These are phyloP conservation scores for Volvox carteri DNA, from an alignment of 163 green algal genomes.

Conservation along the genomic window DNA sequence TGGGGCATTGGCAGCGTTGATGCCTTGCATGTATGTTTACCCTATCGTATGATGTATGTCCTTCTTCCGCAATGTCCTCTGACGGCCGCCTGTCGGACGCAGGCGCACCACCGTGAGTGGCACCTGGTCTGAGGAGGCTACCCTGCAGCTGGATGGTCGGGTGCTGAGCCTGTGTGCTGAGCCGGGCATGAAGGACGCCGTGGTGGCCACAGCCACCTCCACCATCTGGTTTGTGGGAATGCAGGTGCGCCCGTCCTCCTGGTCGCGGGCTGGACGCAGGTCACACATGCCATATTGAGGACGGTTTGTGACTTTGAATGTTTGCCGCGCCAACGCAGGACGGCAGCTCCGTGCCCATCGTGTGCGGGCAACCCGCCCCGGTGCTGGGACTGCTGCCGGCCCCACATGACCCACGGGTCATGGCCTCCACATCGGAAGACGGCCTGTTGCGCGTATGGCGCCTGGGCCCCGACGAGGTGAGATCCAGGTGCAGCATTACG, in stretches of 20 bases:
- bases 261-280: too few species aligned
- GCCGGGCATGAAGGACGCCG: constrained; percentile 26
- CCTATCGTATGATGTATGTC: neutral
- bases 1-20: too few species aligned
- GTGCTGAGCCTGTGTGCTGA: constrained; percentile 20
- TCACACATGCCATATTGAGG: neutral
- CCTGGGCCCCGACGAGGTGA: constrained; percentile 46
- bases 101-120: constrained; percentile 48
- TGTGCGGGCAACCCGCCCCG: constrained; percentile 56
- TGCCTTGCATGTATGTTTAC: too few species aligned
- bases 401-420: constrained; percentile 31
- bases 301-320: neutral
- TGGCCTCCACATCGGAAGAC: constrained; percentile 63
- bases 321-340: constrained; percentile 36
- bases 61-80: neutral
- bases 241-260: constrained; percentile 38
- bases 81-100: neutral
- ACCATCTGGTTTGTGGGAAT: constrained; percentile 57
- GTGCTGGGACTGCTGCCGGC: constrained; percentile 54
- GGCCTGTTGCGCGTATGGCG: constrained; percentile 70
- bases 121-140: constrained; percentile 38
- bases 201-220: constrained; percentile 24
- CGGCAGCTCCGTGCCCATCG: constrained; percentile 55
- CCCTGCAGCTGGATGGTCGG: constrained; percentile 36
- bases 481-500: neutral